Evolutionary conservation across 1,284 basidiomycete genomes (phyloP).

Genomic region (Pterula multifida): DNA sequence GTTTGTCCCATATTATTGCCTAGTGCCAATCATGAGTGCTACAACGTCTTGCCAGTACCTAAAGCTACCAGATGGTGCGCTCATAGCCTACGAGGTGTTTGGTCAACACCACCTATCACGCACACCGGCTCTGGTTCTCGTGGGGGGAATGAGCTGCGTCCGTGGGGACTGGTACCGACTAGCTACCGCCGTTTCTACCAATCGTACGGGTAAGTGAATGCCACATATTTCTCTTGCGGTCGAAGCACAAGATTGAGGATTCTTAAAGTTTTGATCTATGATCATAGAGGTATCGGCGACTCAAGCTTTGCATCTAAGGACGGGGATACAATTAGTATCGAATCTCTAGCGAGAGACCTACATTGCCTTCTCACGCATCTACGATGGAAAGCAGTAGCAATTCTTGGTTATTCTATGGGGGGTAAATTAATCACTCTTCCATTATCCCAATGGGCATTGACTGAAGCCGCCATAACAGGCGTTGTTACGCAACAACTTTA

Average conservation of each 20-base stretch:
- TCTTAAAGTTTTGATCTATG: constrained; percentile 20
- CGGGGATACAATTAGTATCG: constrained; percentile 26
- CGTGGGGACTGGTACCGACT: constrained; percentile 21
- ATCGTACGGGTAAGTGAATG: constrained; percentile 16
- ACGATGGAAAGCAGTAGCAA: constrained; percentile 25
- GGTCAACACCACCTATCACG: constrained; percentile 14
- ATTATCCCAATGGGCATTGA: not conserved
- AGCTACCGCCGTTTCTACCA: constrained; percentile 12
- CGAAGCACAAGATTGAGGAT: too few relatives aligned
- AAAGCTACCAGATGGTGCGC: constrained; percentile 19
- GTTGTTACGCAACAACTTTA: constrained; percentile 28
- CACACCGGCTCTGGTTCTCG: constrained; percentile 16
- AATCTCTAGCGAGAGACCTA: constrained; percentile 30
- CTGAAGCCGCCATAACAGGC: constrained; percentile 14
- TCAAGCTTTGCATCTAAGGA: constrained; percentile 20
- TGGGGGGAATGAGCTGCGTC: constrained; percentile 18
- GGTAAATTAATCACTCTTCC: constrained; percentile 14
- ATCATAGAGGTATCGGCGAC: constrained; percentile 27
- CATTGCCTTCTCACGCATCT: constrained; percentile 22
- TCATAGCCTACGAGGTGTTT: constrained; percentile 19
- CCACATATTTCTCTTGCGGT: too few relatives aligned
- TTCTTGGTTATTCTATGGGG: constrained; percentile 35
- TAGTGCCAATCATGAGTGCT: too few relatives aligned
- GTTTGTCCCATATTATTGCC: too few relatives aligned
- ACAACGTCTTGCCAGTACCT: too few relatives aligned